Evolutionary conservation across 2,329 filamentous ascomycete genomes (phyloP), one percentile per base, ranked within the genome.

Genomic region (Phialemoniopsis sp.): DNA sequence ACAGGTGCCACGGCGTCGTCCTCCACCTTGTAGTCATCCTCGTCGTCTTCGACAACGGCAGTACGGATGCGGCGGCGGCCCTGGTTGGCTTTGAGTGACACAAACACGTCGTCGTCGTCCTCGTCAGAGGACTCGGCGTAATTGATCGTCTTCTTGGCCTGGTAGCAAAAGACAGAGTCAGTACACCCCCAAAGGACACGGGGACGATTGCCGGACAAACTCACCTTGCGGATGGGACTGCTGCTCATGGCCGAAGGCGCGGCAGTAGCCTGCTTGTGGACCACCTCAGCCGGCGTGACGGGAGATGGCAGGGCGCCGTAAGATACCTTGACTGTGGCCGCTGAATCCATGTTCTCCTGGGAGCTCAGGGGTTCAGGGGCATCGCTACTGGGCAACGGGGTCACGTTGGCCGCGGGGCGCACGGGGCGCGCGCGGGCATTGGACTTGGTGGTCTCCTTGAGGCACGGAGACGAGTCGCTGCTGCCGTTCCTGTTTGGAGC

Each of bases 51-150:
- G 13, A 87, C 70, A 26, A 80, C 76, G 43, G 76, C 71, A 34
- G 78, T 67, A 46, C 87, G 67, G 39, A 54, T 58, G 28, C 63
- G 65, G 44, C 59, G 65, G 40, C 62, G 66, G 29, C 57, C 51
- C 41, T 57, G 63, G 35, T 59, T 60, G 13, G 62, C 51, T 42
- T 58, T 65, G 50, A 64, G 56, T 34, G 67, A 62, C 3, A 63
- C 59, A 55, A 90, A 85, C 0, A 87, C 78, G 33, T 82, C 80
- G 16, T 90, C 84, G 36, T 89, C 85, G 12, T 88, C 85, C 38
- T 89, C 85, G 34, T 87, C 85, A 33, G 87, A 88, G 2, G 87
- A 89, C 54, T 96, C 90, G 47, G 85, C 83, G 59, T 97, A 97
- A 58, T 76, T 93, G 48, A 53, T 75, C 0, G 60, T 58, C 54